phyloP scores from a whole-genome alignment of 2,329 filamentous ascomycete species.

The Plectosphaerella cucumerina region DNA sequence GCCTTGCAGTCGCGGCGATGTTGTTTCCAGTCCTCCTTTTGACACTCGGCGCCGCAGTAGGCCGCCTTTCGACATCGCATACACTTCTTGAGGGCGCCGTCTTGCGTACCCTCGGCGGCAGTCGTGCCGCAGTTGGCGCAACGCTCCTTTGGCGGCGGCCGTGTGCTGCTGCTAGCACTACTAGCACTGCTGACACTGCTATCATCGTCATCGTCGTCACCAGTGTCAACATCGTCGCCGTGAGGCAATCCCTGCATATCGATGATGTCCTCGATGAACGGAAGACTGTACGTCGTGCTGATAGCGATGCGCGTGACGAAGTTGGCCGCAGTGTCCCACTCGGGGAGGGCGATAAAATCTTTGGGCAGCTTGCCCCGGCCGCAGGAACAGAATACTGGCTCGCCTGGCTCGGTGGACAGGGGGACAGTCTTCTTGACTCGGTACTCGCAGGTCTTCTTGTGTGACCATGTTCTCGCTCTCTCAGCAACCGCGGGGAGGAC shows the following conservation, averaged over 20 bases:
- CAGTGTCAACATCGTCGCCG: not conserved
- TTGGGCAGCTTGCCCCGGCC: slow-evolving; percentile 37
- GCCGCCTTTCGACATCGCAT: slow-evolving; percentile 34
- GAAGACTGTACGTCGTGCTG: slow-evolving; percentile 46
- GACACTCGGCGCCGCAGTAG: slow-evolving; percentile 51
- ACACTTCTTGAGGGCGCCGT: slow-evolving; percentile 37
- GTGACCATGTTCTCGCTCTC: slow-evolving; percentile 44
- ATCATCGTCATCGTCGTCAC: not conserved
- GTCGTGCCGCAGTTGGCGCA: slow-evolving; percentile 33
- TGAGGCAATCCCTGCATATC: slow-evolving; percentile 16
- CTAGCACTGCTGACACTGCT: too few relatives aligned
- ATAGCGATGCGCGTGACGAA: slow-evolving; percentile 53
- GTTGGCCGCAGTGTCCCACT: slow-evolving; percentile 35
- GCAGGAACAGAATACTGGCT: slow-evolving; percentile 39
- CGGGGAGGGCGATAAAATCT: slow-evolving; percentile 33
- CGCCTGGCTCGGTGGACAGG: slow-evolving; percentile 28
- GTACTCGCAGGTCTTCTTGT: slow-evolving; percentile 39
- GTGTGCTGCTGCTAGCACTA: not conserved
- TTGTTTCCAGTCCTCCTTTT: slow-evolving; percentile 50
- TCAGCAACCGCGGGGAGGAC: slow-evolving; percentile 39
- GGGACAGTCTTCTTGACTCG: slow-evolving; percentile 28
- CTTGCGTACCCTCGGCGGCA: slow-evolving; percentile 17
- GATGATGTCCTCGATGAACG: slow-evolving; percentile 35
- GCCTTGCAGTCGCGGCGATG: slow-evolving; percentile 38
- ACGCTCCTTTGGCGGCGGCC: slow-evolving; percentile 10